Percentiles rank a stretch among this genome's conserved stretches.
Conservation (phyloP, 345 rosid species). For the Kandelia obovata region DNA sequence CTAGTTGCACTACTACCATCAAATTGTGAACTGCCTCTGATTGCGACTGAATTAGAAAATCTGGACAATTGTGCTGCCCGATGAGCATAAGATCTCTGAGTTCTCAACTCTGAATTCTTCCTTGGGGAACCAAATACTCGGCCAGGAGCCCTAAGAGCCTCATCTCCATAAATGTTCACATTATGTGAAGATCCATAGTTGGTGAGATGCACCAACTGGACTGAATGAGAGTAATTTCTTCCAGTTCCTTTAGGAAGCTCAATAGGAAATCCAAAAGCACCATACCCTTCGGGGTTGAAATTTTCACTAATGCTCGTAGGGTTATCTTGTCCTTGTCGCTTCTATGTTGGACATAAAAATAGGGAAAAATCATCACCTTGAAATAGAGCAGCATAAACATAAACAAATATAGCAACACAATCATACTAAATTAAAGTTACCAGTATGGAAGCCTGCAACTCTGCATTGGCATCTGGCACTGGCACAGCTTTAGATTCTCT, state of each 20-base stretch:
- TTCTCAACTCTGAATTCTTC: constrained; percentile 34
- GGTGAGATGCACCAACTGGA: constrained; percentile 27
- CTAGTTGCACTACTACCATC: constrained; percentile 40
- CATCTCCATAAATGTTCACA: constrained; percentile 28
- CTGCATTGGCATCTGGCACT: constrained; percentile 47
- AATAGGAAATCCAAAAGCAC: constrained; percentile 42
- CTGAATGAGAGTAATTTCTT: constrained; percentile 29
- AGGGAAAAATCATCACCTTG: neutral
- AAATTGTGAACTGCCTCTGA: constrained; percentile 58
- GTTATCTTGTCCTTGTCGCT: constrained; percentile 40
- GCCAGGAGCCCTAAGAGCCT: constrained; percentile 21
- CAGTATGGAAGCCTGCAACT: constrained; percentile 43
- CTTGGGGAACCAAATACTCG: constrained; percentile 32
- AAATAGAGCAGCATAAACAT: neutral
- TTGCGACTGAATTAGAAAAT: constrained; percentile 80
- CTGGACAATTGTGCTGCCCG: constrained; percentile 52
- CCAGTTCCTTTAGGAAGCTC: constrained; percentile 39
- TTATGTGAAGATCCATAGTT: constrained; percentile 26
- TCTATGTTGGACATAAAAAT: constrained; percentile 32
- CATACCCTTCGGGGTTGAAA: constrained; percentile 43
- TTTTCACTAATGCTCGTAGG: constrained; percentile 35
- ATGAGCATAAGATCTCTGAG: constrained; percentile 48
- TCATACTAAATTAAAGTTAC: constrained; percentile 20
- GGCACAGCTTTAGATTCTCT: constrained; percentile 45
- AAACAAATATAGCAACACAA: neutral